phyloP scores from a whole-genome alignment of 2,329 filamentous ascomycete species.

The Monilinia vaccinii-corymbosi region DNA sequence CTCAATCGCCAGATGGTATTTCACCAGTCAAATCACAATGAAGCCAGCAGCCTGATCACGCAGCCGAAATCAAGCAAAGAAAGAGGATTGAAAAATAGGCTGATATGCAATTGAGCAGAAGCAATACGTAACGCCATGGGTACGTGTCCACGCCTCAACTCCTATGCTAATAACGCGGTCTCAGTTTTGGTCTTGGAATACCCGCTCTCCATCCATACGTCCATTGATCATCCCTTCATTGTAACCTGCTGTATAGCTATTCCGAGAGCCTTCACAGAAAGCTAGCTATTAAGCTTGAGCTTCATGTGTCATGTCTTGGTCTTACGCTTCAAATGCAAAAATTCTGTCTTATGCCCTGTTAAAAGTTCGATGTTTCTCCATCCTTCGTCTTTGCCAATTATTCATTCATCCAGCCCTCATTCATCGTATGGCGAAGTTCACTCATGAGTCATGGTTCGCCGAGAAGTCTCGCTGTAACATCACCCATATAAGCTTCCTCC shows the following conservation, averaged over 20 bases:
- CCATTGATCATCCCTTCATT: not conserved
- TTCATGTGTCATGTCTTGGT: not conserved
- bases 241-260: not conserved
- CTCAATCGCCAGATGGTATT: too few relatives aligned
- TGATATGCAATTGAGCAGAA: not conserved
- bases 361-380: not conserved
- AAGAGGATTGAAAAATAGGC: not conserved
- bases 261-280: not conserved
- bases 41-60: not conserved
- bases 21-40: not conserved
- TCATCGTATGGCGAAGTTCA: slow-evolving; percentile 1
- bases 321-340: not conserved
- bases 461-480: slow-evolving; percentile 77
- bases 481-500: slow-evolving; percentile 85
- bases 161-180: not conserved
- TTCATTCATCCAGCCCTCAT: not conserved
- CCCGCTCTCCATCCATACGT: not conserved
- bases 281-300: not conserved
- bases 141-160: not conserved
- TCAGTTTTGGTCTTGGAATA: not conserved
- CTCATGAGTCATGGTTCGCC: slow-evolving; percentile 49
- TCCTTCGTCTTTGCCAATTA: not conserved
- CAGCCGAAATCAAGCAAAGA: not conserved
- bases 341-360: not conserved
- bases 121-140: not conserved